Percentiles rank a stretch among this genome's conserved stretches.
Conservation (phyloP, 805 yeast species). For the Saccharomycopsis capsularis region DNA sequence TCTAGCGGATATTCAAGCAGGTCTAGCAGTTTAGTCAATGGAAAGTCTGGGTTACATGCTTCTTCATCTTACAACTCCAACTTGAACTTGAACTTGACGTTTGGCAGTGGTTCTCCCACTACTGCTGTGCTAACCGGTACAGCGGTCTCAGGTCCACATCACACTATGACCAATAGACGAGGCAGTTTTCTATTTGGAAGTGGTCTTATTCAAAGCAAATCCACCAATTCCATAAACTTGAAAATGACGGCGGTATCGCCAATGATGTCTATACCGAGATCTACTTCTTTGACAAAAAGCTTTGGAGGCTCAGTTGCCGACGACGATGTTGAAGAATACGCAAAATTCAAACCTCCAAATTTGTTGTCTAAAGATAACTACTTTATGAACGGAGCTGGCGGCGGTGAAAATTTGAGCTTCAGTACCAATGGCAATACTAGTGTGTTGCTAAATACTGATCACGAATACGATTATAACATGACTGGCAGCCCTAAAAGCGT, state of each 20-base stretch:
- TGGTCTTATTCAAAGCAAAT: conserved; percentile 19
- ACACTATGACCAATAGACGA: conserved; percentile 3
- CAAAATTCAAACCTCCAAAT: conserved; percentile 14
- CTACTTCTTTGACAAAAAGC: conserved; percentile 7
- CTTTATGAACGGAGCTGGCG: background rate
- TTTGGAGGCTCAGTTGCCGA: conserved; percentile 4
- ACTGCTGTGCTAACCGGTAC: conserved; percentile 15
- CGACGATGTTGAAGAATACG: background rate
- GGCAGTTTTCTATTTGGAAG: conserved; percentile 15
- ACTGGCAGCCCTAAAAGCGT: no score
- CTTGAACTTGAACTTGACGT: conserved; percentile 14
- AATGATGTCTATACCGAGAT: conserved; percentile 17
- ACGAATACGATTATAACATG: no score
- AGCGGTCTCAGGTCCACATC: conserved; percentile 5
- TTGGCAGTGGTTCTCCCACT: conserved; percentile 9
- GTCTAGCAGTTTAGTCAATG: conserved; percentile 10
- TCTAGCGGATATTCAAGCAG: conserved; percentile 11
- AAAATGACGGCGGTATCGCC: conserved; percentile 14
- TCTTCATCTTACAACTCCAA: conserved; percentile 16
- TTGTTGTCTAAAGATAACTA: conserved; percentile 18
- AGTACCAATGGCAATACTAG: background rate
- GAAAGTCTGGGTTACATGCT: conserved; percentile 8
- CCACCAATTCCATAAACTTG: conserved; percentile 16
- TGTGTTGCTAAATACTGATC: background rate
- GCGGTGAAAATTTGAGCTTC: background rate